A percentile compares a stretch with the other conserved stretches of the same genome.
Evolutionary conservation across 139 green algal genomes (phyloP).

Genomic region (Trebouxia sp.): DNA sequence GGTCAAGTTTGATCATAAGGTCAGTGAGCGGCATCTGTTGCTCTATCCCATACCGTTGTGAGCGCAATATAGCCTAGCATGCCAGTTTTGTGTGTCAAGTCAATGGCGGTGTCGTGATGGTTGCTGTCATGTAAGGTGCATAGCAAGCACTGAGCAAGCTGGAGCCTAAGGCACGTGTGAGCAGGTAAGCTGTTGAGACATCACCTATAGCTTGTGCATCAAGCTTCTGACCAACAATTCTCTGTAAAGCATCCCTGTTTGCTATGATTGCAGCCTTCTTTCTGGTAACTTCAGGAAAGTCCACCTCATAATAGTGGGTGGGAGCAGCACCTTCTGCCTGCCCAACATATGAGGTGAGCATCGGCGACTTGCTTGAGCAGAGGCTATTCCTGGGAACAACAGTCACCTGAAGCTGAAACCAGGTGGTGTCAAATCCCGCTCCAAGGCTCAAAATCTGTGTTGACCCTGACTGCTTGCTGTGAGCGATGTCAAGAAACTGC

Average conservation of each 20-base stretch:
- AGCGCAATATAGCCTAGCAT: too few species aligned
- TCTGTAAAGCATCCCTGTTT: slow-evolving; percentile 4
- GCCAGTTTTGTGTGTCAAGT: too few species aligned
- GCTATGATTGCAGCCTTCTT: slow-evolving; percentile 32
- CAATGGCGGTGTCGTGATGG: too few species aligned
- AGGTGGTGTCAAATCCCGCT: slow-evolving; percentile 87
- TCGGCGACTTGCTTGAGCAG: neutral
- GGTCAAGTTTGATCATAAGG: too few species aligned
- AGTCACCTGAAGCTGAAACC: slow-evolving; percentile 65
- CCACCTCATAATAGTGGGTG: slow-evolving; percentile 69
- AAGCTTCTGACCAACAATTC: slow-evolving; percentile 19
- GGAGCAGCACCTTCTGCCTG: slow-evolving; percentile 37
- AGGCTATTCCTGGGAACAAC: neutral
- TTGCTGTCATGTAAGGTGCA: too few species aligned
- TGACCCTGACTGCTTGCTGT: neutral
- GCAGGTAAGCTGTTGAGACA: too few species aligned
- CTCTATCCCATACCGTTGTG: too few species aligned
- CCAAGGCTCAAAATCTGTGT: slow-evolving; percentile 80
- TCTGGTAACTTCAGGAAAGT: slow-evolving; percentile 70
- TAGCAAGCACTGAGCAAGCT: too few species aligned
- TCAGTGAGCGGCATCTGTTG: too few species aligned
- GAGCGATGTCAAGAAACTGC: slow-evolving; percentile 57
- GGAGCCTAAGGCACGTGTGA: too few species aligned
- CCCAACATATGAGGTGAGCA: neutral
- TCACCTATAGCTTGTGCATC: neutral